Evolutionary conservation across 805 yeast genomes (phyloP), one percentile per base, ranked within the genome.

Genomic region (Diddensiella transvaalensis): DNA sequence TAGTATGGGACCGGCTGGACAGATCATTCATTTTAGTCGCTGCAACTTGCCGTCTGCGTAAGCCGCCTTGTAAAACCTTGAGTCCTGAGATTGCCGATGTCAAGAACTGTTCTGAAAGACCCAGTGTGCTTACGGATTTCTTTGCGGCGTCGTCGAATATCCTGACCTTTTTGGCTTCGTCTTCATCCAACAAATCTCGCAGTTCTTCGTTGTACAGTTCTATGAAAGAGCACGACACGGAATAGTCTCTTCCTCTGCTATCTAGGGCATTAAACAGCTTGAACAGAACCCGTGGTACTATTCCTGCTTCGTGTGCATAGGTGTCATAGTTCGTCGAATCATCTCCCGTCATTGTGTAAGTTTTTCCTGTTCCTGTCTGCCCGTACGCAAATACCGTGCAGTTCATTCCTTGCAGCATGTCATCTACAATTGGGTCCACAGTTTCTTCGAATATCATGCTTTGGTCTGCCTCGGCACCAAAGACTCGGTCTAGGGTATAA

Each of bases 281-380:
- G n/a, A 68, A 71, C 30, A 82, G 58, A 0, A 78, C 76, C 42
- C 87, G 69, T 5, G 87, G 87, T 18, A 82, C 78, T 18, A 82
- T 75, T 17, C 87, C 89, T 0, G 87, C 85, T 22, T 74, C 57
- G 26, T 54, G 51, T 1, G 57, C 48, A 54, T 58, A 46, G 30
- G 81, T 73, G 42, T 83, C 82, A 3, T 45, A 42, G 6, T 45
- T 47, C 55, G 65, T 40, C 61, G 78, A 55, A 26, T 82, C 75
- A 43, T 84, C 84, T 4, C 95, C 93, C 4, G 83, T 79, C 93
- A 81, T 80, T 10, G 86, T 69, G 46, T 57, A 60, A 3, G 96
- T 87, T 59, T 87, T 88, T 22, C 96, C 96, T 0, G 95, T 85
- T 1, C 96, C 93, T 0, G 96, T 88, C 75, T 87, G 95, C 3